phyloP scores from a whole-genome alignment of 2,329 filamentous ascomycete genomes.

The Verticillium alfalfae region DNA sequence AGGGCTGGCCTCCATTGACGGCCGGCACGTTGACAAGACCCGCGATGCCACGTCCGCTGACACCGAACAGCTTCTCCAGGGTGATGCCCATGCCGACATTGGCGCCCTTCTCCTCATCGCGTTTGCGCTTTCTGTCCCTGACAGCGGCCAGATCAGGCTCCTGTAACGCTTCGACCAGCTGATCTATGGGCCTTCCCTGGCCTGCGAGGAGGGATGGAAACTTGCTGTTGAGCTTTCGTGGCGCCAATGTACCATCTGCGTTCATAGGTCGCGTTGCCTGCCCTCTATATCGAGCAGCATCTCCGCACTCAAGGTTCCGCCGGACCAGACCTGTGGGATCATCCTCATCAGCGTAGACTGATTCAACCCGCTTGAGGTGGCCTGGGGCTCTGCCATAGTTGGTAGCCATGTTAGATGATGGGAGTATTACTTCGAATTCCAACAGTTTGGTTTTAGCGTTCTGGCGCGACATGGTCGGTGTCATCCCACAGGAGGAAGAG shows the following conservation, averaged over 20 bases:
- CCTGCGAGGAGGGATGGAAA: background rate
- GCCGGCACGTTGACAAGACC: conserved; percentile 6
- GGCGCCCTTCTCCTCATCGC: background rate
- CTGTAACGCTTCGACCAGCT: background rate
- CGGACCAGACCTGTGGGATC: background rate
- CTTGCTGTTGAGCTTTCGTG: background rate
- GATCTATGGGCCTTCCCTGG: background rate
- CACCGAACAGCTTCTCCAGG: conserved; percentile 18
- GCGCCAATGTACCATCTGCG: background rate
- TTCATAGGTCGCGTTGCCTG: background rate
- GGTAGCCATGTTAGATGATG: background rate
- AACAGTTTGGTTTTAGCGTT: background rate
- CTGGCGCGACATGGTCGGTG: background rate
- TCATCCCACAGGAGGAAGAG: background rate
- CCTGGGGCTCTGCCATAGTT: background rate
- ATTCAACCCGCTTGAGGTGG: background rate
- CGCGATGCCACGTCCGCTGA: conserved; percentile 18
- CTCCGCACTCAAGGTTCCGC: background rate
- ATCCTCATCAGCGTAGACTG: background rate
- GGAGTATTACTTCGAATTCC: background rate
- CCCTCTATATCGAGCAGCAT: background rate
- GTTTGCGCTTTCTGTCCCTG: background rate
- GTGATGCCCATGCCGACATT: conserved; percentile 13
- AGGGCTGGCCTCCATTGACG: background rate
- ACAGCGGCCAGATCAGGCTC: background rate